Conservation (phyloP, 163 green algal species). For the Picocystis sp. region DNA sequence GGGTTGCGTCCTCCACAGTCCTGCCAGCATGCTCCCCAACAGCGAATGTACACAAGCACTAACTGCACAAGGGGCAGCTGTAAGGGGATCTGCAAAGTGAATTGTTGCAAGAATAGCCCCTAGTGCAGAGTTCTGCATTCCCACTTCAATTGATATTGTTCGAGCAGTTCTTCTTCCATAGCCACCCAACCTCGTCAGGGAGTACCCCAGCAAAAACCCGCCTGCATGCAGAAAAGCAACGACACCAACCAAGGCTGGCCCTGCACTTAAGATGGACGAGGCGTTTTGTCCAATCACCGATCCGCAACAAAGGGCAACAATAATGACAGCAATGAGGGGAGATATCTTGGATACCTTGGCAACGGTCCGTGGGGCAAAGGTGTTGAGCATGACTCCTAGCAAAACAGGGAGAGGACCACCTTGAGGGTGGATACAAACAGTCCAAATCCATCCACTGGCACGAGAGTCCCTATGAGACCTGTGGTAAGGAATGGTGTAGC, state of each 20-base stretch:
- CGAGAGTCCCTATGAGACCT: slow-evolving; percentile 51
- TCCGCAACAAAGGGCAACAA: slow-evolving; percentile 20
- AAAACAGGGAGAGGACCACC: slow-evolving; percentile 52
- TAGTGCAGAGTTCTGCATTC: slow-evolving; percentile 56
- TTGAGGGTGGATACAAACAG: slow-evolving; percentile 20
- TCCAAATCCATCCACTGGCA: slow-evolving; percentile 34
- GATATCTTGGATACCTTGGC: slow-evolving; percentile 28
- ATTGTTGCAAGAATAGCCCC: slow-evolving; percentile 41
- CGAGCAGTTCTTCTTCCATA: slow-evolving; percentile 24
- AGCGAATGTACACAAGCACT: slow-evolving; percentile 48
- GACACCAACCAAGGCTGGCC: slow-evolving; percentile 23
- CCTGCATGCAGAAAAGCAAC: slow-evolving; percentile 35
- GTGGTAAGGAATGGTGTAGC: slow-evolving; percentile 62
- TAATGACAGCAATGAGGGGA: slow-evolving; percentile 28
- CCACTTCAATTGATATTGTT: slow-evolving; percentile 51
- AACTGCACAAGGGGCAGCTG: slow-evolving; percentile 45
- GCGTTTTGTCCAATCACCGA: slow-evolving; percentile 33
- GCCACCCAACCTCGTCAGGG: slow-evolving; percentile 16
- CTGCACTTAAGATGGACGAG: slow-evolving; percentile 25
- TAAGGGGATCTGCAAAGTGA: slow-evolving; percentile 39
- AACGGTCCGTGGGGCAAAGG: slow-evolving; percentile 15
- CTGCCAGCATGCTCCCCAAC: slow-evolving; percentile 42
- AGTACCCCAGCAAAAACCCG: slow-evolving; percentile 50
- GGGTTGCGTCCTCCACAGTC: slow-evolving; percentile 22
- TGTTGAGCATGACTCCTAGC: slow-evolving; percentile 27